phyloP scores from a whole-genome alignment of 2,329 filamentous ascomycete species.

The Trematosphaeria pertusa region DNA sequence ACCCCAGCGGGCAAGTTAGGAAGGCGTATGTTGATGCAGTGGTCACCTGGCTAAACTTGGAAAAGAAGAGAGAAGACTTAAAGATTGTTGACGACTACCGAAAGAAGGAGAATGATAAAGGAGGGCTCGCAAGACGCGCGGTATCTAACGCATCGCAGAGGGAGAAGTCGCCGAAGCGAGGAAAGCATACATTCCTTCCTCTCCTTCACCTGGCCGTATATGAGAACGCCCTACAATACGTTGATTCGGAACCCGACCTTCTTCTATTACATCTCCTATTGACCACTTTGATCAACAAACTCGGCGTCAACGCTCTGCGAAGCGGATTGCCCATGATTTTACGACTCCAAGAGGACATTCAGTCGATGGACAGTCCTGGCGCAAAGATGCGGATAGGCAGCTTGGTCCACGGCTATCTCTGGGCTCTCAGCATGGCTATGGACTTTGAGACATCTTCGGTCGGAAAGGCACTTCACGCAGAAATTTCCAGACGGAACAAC shows the following conservation, averaged over 20 bases:
- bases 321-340: constrained; percentile 89
- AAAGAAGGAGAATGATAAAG: constrained; percentile 52
- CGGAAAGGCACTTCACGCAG: constrained; percentile 74
- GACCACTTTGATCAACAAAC: constrained; percentile 72
- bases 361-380: constrained; percentile 67
- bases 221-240: constrained; percentile 76
- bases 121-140: constrained; percentile 64
- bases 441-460: constrained; percentile 74
- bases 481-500: constrained; percentile 76
- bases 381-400: constrained; percentile 82
- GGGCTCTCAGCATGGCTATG: constrained; percentile 78
- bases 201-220: constrained; percentile 88
- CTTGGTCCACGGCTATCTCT: constrained; percentile 88
- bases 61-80: constrained; percentile 73
- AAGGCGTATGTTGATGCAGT: constrained; percentile 86
- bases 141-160: constrained; percentile 71
- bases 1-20: constrained; percentile 77
- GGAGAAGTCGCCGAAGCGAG: constrained; percentile 62
- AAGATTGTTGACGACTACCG: constrained; percentile 65
- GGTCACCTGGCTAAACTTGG: constrained; percentile 82
- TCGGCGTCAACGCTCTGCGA: constrained; percentile 82
- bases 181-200: constrained; percentile 76
- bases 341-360: constrained; percentile 83
- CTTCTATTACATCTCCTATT: constrained; percentile 79
- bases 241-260: constrained; percentile 72